phyloP scores from a whole-genome alignment of 192 early-diverging fungal genomes.

The Podila clonocystis region DNA sequence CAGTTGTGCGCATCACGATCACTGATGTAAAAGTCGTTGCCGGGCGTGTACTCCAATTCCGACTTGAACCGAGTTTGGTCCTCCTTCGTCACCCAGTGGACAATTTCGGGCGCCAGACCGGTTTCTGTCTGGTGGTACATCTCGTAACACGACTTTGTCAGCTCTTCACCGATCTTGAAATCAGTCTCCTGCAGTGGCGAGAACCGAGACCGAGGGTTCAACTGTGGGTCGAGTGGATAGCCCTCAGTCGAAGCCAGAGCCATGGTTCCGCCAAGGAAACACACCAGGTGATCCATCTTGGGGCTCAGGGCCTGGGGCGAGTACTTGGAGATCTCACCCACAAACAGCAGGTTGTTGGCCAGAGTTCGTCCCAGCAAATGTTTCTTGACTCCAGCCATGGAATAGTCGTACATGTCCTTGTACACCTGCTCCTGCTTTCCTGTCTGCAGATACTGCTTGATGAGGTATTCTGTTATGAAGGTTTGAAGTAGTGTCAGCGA shows the following conservation, averaged over 20 bases:
- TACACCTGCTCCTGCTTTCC: conserved; percentile 68
- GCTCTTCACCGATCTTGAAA: conserved; percentile 76
- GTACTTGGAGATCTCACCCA: conserved; percentile 65
- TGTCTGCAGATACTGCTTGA: conserved; percentile 89
- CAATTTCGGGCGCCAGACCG: conserved; percentile 51
- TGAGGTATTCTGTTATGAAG: conserved; percentile 78
- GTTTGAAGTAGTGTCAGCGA: too few relatives aligned
- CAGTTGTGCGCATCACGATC: conserved; percentile 74
- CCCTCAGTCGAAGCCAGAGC: conserved; percentile 78
- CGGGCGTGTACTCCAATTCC: conserved; percentile 33
- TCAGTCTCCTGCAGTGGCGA: conserved; percentile 47
- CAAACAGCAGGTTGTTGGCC: conserved; percentile 67
- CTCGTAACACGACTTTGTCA: conserved; percentile 72
- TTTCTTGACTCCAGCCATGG: conserved; percentile 72
- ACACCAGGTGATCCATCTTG: conserved; percentile 93
- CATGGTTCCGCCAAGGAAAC: conserved; percentile 89
- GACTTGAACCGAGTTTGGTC: conserved; percentile 35
- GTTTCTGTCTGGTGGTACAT: conserved; percentile 53
- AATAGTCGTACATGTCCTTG: conserved; percentile 72
- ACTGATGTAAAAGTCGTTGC: conserved; percentile 69
- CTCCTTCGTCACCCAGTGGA: conserved; percentile 63
- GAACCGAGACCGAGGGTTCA: conserved; percentile 13
- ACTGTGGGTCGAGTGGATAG: conserved; percentile 32
- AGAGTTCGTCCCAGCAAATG: conserved; percentile 64
- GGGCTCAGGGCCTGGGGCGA: conserved; percentile 36